Evolutionary conservation across 192 early-diverging fungal species (phyloP), one percentile per base, ranked within the genome.

Genomic region (Coemansia sp.): DNA sequence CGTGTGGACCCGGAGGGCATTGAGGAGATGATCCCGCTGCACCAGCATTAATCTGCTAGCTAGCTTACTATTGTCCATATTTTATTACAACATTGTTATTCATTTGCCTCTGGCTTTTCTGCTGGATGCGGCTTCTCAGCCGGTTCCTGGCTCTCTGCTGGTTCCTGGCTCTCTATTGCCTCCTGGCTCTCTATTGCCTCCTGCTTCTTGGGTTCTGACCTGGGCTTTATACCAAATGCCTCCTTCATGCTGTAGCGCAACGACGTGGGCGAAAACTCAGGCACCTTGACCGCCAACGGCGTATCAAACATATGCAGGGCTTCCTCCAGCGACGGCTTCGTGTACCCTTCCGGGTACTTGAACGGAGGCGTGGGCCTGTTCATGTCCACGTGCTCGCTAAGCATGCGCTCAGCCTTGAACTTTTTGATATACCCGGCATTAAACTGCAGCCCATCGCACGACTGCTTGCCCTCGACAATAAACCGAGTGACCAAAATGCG

Each of bases 1-100:
- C 63, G 68, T n/a, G 69, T 77, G 7, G 74, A 77, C 45, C 74
- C 74, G 0, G 72, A 76, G 40, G 72, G 72, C 8, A 76, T 76
- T 36, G 72, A 76, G 56, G 72, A 76, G 40, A 63, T 76, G 53
- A 39, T 68, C 10, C 62, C 61, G 28, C 53, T 57, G 0, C 56
- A 31, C 14, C 52, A 44, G 16, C 51, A 16, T 34, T 8, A 6
- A 44, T 26, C 23, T 26, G 23, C 1, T 26, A 26, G 23, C 23
- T 26, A 26, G 23, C 23, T 26, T 3, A 26, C 23, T 26, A 26
- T 26, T 26, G 23, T 26, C 2, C 23, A 26, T 26, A 26, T 26
- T 26, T n/a, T n/a, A n/a, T n/a, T n/a, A n/a, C n/a, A n/a, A n/a
- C n/a, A n/a, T n/a, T n/a, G n/a, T n/a, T n/a, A n/a, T n/a, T n/a